These are phyloP conservation scores for Schizothecium vesticola DNA, from an alignment of 495 filamentous ascomycete species.

Conservation along the genomic window DNA sequence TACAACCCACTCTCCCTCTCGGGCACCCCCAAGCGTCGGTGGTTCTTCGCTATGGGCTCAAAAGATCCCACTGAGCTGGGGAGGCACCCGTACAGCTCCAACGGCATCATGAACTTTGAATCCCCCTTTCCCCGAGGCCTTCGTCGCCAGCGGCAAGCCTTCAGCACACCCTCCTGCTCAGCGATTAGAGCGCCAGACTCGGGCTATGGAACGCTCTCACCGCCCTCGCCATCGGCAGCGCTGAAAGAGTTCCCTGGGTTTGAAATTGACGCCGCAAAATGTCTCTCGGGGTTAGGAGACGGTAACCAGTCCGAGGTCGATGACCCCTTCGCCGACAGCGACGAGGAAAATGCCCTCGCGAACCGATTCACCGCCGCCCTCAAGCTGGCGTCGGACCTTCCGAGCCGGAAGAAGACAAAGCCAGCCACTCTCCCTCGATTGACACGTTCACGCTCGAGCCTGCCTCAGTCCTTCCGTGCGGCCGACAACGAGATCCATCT, in stretches of 20 bases:
- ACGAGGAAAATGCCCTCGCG: background rate
- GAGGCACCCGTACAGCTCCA: background rate
- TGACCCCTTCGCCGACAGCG: slow-evolving; percentile 17
- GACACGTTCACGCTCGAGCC: slow-evolving; percentile 10
- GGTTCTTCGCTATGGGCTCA: background rate
- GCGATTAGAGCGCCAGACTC: slow-evolving; percentile 21
- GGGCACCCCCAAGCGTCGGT: background rate
- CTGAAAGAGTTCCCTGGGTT: background rate
- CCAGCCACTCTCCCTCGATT: slow-evolving; percentile 20
- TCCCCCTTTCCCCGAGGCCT: background rate
- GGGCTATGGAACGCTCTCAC: slow-evolving; percentile 23
- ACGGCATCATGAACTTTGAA: background rate
- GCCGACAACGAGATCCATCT: slow-evolving; percentile 3
- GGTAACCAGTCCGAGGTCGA: slow-evolving; percentile 24
- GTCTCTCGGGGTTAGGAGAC: slow-evolving; percentile 19
- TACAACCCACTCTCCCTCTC: background rate
- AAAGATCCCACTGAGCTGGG: background rate
- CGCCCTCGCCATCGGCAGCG: slow-evolving; percentile 3
- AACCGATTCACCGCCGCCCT: background rate
- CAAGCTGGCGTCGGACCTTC: background rate
- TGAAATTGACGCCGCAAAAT: background rate
- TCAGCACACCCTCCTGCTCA: slow-evolving; percentile 10
- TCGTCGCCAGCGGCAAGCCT: slow-evolving; percentile 1
- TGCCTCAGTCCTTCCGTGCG: slow-evolving; percentile 19
- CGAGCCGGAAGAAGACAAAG: slow-evolving; percentile 4